Percentiles rank a stretch among this genome's conserved stretches.
Evolutionary conservation across 1,139 yeast species (phyloP).

Genomic region (Saccharomyces hybrid): DNA sequence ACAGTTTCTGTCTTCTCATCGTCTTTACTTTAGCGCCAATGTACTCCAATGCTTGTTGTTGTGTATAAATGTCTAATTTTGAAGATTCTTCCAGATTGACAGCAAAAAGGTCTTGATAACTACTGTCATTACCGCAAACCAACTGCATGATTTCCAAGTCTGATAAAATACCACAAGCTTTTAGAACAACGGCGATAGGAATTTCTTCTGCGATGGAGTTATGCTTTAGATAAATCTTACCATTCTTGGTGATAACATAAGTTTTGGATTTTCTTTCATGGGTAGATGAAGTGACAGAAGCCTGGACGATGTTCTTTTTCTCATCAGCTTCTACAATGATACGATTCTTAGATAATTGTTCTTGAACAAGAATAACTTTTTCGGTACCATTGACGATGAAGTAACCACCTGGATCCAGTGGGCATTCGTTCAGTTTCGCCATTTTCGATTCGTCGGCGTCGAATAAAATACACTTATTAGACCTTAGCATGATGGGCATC

Average conservation of each 20-base stretch:
- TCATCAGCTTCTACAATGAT: constrained; percentile 97
- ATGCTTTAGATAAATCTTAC: constrained; percentile 83
- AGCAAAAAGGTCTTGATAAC: constrained; percentile 85
- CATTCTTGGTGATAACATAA: constrained; percentile 87
- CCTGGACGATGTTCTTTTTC: constrained; percentile 89
- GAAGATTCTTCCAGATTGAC: constrained; percentile 94
- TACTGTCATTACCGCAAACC: constrained; percentile 84
- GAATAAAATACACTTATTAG: constrained; percentile 79
- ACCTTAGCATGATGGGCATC: constrained; percentile 96
- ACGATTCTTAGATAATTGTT: constrained; percentile 93
- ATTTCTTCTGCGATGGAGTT: constrained; percentile 92
- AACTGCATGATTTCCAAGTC: constrained; percentile 90
- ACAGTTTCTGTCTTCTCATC: constrained; percentile 77
- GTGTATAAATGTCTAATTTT: constrained; percentile 76
- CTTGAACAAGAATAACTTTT: constrained; percentile 93
- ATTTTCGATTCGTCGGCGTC: constrained; percentile 72
- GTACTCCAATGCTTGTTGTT: constrained; percentile 86
- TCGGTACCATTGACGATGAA: constrained; percentile 97
- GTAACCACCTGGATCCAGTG: constrained; percentile 97
- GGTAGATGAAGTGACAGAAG: constrained; percentile 94
- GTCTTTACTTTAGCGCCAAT: constrained; percentile 90
- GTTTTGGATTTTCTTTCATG: constrained; percentile 97
- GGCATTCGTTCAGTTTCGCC: constrained; percentile 92
- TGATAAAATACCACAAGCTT: constrained; percentile 91
- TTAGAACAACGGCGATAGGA: constrained; percentile 85